Percentiles rank a stretch among this genome's conserved stretches.
These are phyloP conservation scores for Coniochaeta sp. DNA, from an alignment of 2,329 filamentous ascomycete species.

Conservation along the genomic window DNA sequence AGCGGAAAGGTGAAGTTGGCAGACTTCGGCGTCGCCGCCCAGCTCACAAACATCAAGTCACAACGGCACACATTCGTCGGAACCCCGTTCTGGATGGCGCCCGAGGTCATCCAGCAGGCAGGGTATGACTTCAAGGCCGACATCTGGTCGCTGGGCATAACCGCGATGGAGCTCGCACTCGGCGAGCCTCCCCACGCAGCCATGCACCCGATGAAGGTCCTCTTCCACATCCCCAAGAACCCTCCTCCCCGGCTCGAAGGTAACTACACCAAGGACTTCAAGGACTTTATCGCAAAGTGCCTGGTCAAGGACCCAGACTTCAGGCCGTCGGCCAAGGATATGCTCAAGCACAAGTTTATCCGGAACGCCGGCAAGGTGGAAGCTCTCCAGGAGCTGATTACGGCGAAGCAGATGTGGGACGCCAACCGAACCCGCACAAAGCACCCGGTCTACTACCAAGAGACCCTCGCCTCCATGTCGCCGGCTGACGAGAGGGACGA, in stretches of 20 bases:
- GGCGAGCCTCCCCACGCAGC: constrained; percentile 83
- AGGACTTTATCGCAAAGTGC: constrained; percentile 86
- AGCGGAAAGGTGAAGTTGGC: constrained; percentile 89
- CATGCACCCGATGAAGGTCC: constrained; percentile 87
- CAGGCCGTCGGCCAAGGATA: constrained; percentile 76
- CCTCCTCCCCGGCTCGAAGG: constrained; percentile 78
- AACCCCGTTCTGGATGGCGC: constrained; percentile 96
- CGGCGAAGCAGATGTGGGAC: constrained; percentile 76
- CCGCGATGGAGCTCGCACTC: constrained; percentile 80
- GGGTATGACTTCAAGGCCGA: constrained; percentile 82
- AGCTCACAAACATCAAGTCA: constrained; percentile 95
- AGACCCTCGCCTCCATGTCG: constrained; percentile 71
- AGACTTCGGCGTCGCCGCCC: constrained; percentile 94
- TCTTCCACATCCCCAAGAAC: constrained; percentile 87
- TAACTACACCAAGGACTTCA: constrained; percentile 82
- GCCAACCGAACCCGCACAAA: constrained; percentile 61
- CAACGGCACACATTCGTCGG: constrained; percentile 97
- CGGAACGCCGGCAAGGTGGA: constrained; percentile 82
- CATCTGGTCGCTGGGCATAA: constrained; percentile 90
- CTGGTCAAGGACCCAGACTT: constrained; percentile 86
- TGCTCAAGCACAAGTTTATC: constrained; percentile 85
- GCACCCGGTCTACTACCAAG: constrained; percentile 83
- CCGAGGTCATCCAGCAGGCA: constrained; percentile 86
- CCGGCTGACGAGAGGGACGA: constrained; percentile 67
- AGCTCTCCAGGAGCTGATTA: constrained; percentile 77